Base-by-base conservation (phyloP, 805 yeast species). In the Wickerhamomyces alni region DNA sequence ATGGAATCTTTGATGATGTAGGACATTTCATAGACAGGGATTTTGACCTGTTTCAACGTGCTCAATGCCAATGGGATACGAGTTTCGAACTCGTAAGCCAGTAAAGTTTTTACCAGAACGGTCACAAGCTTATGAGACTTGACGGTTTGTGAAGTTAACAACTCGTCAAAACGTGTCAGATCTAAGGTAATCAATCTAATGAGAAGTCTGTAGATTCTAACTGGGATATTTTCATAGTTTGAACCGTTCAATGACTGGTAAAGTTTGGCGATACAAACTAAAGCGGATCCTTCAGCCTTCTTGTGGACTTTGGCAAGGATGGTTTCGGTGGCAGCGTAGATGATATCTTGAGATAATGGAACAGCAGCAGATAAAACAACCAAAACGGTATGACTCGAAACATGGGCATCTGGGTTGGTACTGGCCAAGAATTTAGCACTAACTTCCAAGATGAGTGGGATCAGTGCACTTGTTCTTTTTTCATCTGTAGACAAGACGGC, bases 381-480 rank as follows among this genome's bases (percentile, higher is more conserved):
- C 18, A 91, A 57, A 12, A 88, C 68, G 35, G 95, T 84, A 58
- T 86, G 91, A 2, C 91, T 87, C 16, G 96, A 82, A 43, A 87
- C 72, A 58, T 85, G 93, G 37, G 81, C 71, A 52, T 87, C 94
- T 8, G 67, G 62, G 40, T 62, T 63, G 11, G 62, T 42, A 7
- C 77, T 65, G 2, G 64, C 62, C 44, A 82, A 61, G 30, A 84
- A 61, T 40, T 69, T 66, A 16, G 83, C 85, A 13, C 79, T 65
- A 2, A 72, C 63, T 53, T 80, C 82, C 47, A 85, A 65, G 15
- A 80, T 61, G 3, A 72, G 51, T 4, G 88, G 86, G 30, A 80
- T 68, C 18, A 70, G 55, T 17, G 66, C 69, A 34, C 73, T 67
- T 35, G 82, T 61, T 36, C 63, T 70, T 8, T 61, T 62, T 24